Conservation (phyloP, 2,329 filamentous ascomycete genomes). For the Coniochaeta ligniaria region DNA sequence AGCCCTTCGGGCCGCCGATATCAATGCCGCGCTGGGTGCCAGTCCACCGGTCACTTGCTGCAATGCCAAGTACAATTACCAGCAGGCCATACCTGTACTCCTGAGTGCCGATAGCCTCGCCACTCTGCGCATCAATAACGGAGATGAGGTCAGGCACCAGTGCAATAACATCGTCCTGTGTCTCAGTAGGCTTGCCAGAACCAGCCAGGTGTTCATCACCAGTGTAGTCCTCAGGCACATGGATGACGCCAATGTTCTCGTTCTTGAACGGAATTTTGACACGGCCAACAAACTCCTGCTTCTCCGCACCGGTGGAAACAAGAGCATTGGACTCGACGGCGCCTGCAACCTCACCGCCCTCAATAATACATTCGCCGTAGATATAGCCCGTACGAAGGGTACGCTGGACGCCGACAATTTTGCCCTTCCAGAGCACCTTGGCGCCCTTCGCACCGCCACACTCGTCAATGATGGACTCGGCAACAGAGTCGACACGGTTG, state of each 20-base stretch:
- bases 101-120: slow-evolving; percentile 47
- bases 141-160: slow-evolving; percentile 51
- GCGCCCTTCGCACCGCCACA: slow-evolving; percentile 46
- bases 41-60: slow-evolving; percentile 37
- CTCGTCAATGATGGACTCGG: slow-evolving; percentile 51
- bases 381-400: slow-evolving; percentile 48
- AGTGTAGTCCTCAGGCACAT: slow-evolving; percentile 9
- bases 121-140: slow-evolving; percentile 48
- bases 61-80: slow-evolving; percentile 39
- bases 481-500: slow-evolving; percentile 45
- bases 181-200: slow-evolving; percentile 24
- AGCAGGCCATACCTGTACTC: slow-evolving; percentile 48
- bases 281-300: slow-evolving; percentile 28
- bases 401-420: slow-evolving; percentile 54
- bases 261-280: slow-evolving; percentile 68
- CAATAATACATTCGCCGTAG: slow-evolving; percentile 52
- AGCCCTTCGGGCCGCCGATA: slow-evolving; percentile 30
- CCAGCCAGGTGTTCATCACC: background rate
- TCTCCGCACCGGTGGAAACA: background rate
- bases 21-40: slow-evolving; percentile 36
- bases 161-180: slow-evolving; percentile 35
- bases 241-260: slow-evolving; percentile 59
- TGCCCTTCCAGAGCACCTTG: slow-evolving; percentile 54
- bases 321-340: slow-evolving; percentile 7
- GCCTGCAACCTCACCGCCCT: slow-evolving; percentile 26